A percentile compares a stretch with the other conserved stretches of the same genome.
Conservation (phyloP, 768 basidiomycete genomes). For the Hygrocybe coccinea region DNA sequence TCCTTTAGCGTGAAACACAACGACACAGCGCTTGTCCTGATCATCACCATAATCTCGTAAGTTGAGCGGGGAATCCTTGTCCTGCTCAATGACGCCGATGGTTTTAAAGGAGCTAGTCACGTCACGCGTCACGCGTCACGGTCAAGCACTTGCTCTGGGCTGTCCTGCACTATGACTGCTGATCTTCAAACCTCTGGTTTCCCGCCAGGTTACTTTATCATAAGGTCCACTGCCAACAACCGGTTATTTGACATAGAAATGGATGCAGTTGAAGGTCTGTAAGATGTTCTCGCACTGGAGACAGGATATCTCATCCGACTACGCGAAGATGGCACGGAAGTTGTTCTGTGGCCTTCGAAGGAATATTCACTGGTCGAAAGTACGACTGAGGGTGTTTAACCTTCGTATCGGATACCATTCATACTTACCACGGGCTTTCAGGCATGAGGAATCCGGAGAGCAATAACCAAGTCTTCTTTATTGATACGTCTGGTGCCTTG, state of each 20-base stretch:
- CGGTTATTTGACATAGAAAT: conserved; percentile 54
- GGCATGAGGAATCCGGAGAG: conserved; percentile 63
- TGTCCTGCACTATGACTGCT: conserved; percentile 21
- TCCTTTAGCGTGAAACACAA: too few species aligned
- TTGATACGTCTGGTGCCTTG: conserved; percentile 69
- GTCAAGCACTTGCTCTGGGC: too few species aligned
- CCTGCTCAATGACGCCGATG: too few species aligned
- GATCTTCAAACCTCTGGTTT: conserved; percentile 39
- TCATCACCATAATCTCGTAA: too few species aligned
- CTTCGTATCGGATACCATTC: not conserved
- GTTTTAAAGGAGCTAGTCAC: too few species aligned
- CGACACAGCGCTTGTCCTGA: too few species aligned
- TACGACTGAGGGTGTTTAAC: conserved; percentile 28
- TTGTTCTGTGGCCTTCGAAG: conserved; percentile 67
- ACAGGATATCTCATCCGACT: not conserved
- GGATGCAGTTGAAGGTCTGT: conserved; percentile 32
- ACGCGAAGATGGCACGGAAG: conserved; percentile 52
- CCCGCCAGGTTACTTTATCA: conserved; percentile 58
- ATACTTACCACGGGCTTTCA: conserved; percentile 22
- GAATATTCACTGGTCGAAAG: conserved; percentile 77
- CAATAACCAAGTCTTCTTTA: conserved; percentile 82
- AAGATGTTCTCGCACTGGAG: not conserved
- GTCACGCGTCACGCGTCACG: too few species aligned
- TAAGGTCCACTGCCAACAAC: conserved; percentile 49
- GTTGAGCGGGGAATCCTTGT: too few species aligned